Percentiles rank a stretch among this genome's conserved stretches.
phyloP scores from a whole-genome alignment of 2,329 filamentous ascomycete genomes.

The Epichloe bromicola region DNA sequence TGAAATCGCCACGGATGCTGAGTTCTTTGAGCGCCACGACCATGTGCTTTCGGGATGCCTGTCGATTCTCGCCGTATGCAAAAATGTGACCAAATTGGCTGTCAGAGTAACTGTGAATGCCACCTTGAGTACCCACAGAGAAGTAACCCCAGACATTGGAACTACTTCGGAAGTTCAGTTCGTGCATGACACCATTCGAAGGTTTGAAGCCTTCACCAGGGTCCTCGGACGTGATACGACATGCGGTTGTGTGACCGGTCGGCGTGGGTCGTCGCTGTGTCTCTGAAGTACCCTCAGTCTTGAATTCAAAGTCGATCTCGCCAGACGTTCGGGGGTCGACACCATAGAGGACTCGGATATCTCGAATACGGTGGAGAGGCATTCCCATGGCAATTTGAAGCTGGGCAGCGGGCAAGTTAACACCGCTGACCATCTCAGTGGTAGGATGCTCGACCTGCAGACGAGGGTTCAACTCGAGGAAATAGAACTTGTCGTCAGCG shows the following conservation, averaged over 20 bases:
- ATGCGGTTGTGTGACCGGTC: constrained; percentile 95
- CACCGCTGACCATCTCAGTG: constrained; percentile 97
- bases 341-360: constrained; percentile 92
- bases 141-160: constrained; percentile 99
- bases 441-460: constrained; percentile 99
- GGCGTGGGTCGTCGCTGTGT: constrained; percentile 81
- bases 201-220: constrained; percentile 99
- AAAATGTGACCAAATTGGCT: constrained; percentile 99
- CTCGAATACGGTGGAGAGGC: constrained; percentile 84
- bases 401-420: constrained; percentile 93
- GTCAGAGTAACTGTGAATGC: constrained; percentile 98
- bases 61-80: constrained; percentile 94
- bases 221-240: constrained; percentile 97
- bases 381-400: constrained; percentile 99
- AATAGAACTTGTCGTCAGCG: constrained; percentile 97
- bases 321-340: constrained; percentile 78
- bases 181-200: constrained; percentile 96
- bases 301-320: constrained; percentile 95
- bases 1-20: constrained; percentile 98
- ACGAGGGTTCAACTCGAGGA: constrained; percentile 95
- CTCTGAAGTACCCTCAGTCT: constrained; percentile 67
- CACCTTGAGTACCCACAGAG: constrained; percentile 90
- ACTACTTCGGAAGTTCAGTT: constrained; percentile 96
- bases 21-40: constrained; percentile 95
- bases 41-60: constrained; percentile 97